phyloP scores from a whole-genome alignment of 495 filamentous ascomycete genomes.

The Hyaloscypha hepaticicola region DNA sequence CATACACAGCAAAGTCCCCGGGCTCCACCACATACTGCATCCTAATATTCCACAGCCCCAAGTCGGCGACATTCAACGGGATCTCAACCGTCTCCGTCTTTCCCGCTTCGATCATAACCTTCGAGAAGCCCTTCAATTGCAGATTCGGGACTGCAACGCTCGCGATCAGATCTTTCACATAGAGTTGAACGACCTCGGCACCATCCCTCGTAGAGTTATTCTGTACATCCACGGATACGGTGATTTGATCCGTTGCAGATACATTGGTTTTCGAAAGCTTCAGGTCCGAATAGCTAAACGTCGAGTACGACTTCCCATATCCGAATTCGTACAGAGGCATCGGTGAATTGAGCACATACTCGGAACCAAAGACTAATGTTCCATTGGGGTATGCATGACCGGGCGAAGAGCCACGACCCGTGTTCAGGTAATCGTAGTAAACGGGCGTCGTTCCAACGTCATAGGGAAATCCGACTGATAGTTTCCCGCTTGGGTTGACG shows the following conservation, averaged over 20 bases:
- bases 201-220: conserved; percentile 56
- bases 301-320: conserved; percentile 65
- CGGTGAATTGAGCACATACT: conserved; percentile 61
- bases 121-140: conserved; percentile 67
- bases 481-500: conserved; percentile 81
- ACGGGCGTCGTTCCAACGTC: conserved; percentile 64
- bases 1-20: conserved; percentile 58
- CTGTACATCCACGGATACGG: conserved; percentile 55
- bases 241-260: conserved; percentile 43
- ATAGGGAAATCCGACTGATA: conserved; percentile 57
- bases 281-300: conserved; percentile 54
- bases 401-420: conserved; percentile 52
- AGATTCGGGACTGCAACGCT: conserved; percentile 65
- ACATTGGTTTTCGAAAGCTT: conserved; percentile 45
- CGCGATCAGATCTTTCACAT: conserved; percentile 59
- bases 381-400: conserved; percentile 53
- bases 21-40: conserved; percentile 71
- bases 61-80: conserved; percentile 46
- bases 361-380: conserved; percentile 60
- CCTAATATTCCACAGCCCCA: conserved; percentile 60
- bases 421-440: conserved; percentile 71
- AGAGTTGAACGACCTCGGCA: conserved; percentile 68
- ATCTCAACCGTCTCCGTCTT: conserved; percentile 57
- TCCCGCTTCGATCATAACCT: conserved; percentile 60
- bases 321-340: conserved; percentile 65